Conservation (phyloP, 495 filamentous ascomycete species). For the Trichoderma asperelloides region DNA sequence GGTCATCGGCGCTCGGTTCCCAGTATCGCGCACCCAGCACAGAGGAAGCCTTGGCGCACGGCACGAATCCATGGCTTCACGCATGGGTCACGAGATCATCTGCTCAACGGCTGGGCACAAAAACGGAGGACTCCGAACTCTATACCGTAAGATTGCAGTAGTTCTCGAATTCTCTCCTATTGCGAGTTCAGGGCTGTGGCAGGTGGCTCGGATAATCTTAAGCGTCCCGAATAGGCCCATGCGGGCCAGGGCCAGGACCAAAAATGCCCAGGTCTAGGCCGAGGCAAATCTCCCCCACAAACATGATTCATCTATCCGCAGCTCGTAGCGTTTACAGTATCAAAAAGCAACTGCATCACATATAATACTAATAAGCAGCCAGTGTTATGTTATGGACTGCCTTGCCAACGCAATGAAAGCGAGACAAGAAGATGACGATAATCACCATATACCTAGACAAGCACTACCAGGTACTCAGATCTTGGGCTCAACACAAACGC, state of each 20-base stretch:
- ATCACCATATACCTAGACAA: no score
- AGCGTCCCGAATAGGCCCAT: background rate
- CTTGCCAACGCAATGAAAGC: background rate
- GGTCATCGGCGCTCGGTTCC: no score
- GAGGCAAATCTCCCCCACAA: slow-evolving; percentile 8
- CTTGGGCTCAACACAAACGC: no score
- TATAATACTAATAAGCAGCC: no score
- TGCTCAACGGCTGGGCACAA: background rate
- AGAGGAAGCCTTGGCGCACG: background rate
- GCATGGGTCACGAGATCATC: background rate
- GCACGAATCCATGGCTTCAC: no score
- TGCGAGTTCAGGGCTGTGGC: background rate
- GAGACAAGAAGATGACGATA: background rate
- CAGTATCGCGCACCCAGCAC: background rate
- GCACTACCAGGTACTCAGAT: no score
- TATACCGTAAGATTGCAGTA: background rate
- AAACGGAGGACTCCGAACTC: background rate
- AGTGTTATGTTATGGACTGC: no score
- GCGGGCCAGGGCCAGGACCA: background rate
- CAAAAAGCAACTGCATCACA: no score
- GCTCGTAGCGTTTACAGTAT: background rate
- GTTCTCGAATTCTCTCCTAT: background rate
- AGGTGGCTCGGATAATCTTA: background rate
- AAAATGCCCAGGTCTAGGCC: background rate
- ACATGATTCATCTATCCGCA: background rate